A percentile compares a stretch with the other conserved stretches of the same genome.
Conservation (phyloP, 192 early-diverging fungal genomes). For the Entomortierella lignicola region DNA sequence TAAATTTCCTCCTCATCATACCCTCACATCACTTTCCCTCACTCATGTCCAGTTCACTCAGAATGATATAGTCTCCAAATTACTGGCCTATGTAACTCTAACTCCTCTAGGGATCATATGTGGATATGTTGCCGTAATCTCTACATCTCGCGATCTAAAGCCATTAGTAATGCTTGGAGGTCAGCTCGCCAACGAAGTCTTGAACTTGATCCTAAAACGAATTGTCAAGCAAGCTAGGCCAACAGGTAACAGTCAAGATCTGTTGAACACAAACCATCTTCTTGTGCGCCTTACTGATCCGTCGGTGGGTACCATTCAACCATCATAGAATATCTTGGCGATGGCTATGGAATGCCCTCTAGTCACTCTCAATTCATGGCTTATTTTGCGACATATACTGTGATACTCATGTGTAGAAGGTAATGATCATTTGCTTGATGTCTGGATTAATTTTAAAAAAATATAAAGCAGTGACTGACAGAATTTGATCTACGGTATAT, state of each 20-base stretch:
- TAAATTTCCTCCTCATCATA: slow-evolving; percentile 36
- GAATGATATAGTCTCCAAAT: slow-evolving; percentile 66
- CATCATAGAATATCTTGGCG: slow-evolving; percentile 69
- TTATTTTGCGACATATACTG: slow-evolving; percentile 72
- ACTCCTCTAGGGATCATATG: slow-evolving; percentile 75
- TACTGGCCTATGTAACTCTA: slow-evolving; percentile 72
- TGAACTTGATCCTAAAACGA: slow-evolving; percentile 73
- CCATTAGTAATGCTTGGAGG: slow-evolving; percentile 72
- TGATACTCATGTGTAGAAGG: slow-evolving; percentile 65
- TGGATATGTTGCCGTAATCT: slow-evolving; percentile 73
- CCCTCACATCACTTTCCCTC: slow-evolving; percentile 69
- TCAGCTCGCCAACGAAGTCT: slow-evolving; percentile 74
- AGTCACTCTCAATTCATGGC: slow-evolving; percentile 85
- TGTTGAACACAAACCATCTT: too few relatives aligned
- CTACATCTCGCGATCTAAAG: slow-evolving; percentile 69
- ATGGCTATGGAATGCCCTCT: slow-evolving; percentile 89
- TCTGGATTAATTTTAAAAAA: too few relatives aligned
- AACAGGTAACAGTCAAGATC: slow-evolving; percentile 53
- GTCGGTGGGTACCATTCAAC: background rate
- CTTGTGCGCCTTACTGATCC: background rate
- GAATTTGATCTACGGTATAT: background rate
- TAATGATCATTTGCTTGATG: slow-evolving; percentile 40
- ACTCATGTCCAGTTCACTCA: slow-evolving; percentile 79
- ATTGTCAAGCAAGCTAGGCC: slow-evolving; percentile 73
- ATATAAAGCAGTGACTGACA: too few relatives aligned